phyloP scores from a whole-genome alignment of 78 protist species.

The Planoprotostelium fungivorum region DNA sequence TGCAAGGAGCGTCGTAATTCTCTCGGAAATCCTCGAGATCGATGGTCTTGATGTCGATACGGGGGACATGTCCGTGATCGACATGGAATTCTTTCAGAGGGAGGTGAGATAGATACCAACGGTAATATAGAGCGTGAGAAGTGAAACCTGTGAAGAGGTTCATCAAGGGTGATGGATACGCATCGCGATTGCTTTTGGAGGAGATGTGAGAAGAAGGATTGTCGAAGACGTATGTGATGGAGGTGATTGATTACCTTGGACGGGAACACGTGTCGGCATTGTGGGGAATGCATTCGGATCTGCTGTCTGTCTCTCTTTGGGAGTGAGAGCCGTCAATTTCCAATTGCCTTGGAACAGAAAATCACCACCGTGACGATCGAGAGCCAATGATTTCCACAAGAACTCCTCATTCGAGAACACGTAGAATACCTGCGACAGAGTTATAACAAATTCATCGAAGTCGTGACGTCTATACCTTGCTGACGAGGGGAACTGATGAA shows the following conservation, averaged over 20 bases:
- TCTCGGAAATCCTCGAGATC: background rate
- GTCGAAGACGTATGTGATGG: no score
- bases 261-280: constrained; percentile 4
- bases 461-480: background rate
- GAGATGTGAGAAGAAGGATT: no score
- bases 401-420: constrained; percentile 33
- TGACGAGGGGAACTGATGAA: background rate
- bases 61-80: background rate
- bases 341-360: constrained; percentile 7
- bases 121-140: background rate
- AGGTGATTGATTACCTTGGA: constrained; percentile 1
- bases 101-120: background rate
- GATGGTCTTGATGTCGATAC: background rate
- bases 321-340: constrained; percentile 24
- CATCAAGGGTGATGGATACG: no score
- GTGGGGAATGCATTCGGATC: constrained; percentile 8
- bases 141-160: background rate
- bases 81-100: background rate
- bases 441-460: constrained; percentile 9
- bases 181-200: no score
- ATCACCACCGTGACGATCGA: constrained; percentile 4
- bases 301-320: background rate
- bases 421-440: constrained; percentile 16
- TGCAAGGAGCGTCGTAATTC: background rate
- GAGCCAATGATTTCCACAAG: constrained; percentile 33